Base-by-base conservation (phyloP, 2,329 filamentous ascomycete genomes). In the Fusarium xylarioides region DNA sequence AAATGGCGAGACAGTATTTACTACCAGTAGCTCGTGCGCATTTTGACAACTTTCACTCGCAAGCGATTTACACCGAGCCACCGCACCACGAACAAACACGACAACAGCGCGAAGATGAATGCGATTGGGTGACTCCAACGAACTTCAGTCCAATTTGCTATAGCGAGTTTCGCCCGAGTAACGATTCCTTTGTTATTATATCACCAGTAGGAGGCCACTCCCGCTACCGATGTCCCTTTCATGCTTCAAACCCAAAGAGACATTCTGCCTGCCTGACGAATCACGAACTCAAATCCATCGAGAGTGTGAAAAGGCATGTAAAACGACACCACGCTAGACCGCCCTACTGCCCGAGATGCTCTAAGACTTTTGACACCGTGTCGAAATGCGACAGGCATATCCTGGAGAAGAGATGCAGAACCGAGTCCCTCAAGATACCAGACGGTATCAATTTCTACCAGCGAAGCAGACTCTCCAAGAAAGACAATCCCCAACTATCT, bases 1-100 rank as follows among this genome's bases (percentile, higher is more conserved):
- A 26, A 16, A 10, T 50, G 21, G 26, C 21, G 4, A 30, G 21
- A 11, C 26, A 58, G 5, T 2, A 23, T 23, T 11, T 58, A 38
- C 21, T 23, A 2, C 34, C 19, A 16, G 12, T 30, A 1, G 8
- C 5, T 15, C 32, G 9, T n/a, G 16, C 11, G 7, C 11, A 4
- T 2, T 3, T 58, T 9, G 1, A 23, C 4, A 1, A 15, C 0
- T 21, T 50, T 0, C 8, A 1, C 8, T n/a, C 34, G 0, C 16
- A 7, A 2, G 19, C 1, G 1, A 3, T 2, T 7, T 23, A 38
- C 4, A 11, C 32, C 7, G 2, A 49, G 26, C 21, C 9, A 2
- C 1, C 3, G 10, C 23, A 23, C 5, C 28, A 26, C 16, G 5
- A 18, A 49, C 30, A 19, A 4, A 10, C 2, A 7, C n/a, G 2